Conservation (phyloP, 2,329 filamentous ascomycete species). For the Aspergillus glaucus region DNA sequence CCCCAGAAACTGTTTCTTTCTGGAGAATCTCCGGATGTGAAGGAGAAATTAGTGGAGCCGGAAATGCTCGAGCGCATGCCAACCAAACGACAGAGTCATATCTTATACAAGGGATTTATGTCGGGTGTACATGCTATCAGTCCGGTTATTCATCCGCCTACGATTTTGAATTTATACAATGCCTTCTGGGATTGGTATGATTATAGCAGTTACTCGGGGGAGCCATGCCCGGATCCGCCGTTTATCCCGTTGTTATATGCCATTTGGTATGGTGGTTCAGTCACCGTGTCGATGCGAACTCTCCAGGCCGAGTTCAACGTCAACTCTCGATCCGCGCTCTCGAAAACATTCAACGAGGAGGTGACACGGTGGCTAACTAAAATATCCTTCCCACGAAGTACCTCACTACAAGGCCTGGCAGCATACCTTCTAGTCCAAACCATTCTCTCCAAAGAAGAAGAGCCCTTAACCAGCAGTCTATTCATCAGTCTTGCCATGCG, state of each 20-base stretch:
- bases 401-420: conserved; percentile 40
- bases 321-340: conserved; percentile 30
- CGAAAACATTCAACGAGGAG: conserved; percentile 36
- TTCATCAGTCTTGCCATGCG: conserved; percentile 43
- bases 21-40: conserved; percentile 28
- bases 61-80: conserved; percentile 39
- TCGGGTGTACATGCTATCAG: conserved; percentile 42
- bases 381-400: conserved; percentile 40
- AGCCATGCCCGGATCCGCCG: conserved; percentile 33
- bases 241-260: conserved; percentile 42
- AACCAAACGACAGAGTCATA: conserved; percentile 40
- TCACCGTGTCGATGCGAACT: conserved; percentile 37
- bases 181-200: conserved; percentile 44
- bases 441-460: conserved; percentile 43
- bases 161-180: conserved; percentile 35
- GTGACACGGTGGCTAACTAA: conserved; percentile 37
- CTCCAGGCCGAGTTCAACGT: conserved; percentile 37
- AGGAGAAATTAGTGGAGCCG: conserved; percentile 28
- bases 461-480: conserved; percentile 43
- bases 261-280: conserved; percentile 45
- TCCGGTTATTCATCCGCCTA: conserved; percentile 40
- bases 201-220: conserved; percentile 28
- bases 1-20: conserved; percentile 34
- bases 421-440: conserved; percentile 45
- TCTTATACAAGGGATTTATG: conserved; percentile 43